Base-by-base conservation (phyloP, 1,284 basidiomycete species). In the Ustilago nuda region DNA sequence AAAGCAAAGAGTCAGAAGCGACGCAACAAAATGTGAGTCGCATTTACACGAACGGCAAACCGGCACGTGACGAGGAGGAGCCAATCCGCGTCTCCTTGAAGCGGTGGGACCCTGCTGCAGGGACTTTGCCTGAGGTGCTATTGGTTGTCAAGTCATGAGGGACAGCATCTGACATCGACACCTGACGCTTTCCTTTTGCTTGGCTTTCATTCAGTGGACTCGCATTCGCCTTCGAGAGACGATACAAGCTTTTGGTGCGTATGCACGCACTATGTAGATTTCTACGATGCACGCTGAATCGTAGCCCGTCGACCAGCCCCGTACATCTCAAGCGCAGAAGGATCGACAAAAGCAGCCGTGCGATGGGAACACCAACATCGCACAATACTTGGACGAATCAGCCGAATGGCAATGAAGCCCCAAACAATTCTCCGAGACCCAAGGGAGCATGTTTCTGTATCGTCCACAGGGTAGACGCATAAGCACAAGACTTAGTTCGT, bases 61-160 rank as follows among this genome's bases (percentile, higher is more conserved):
- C 35, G 15, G 27, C 57, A 35, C 35, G 11, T 41, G 58, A 60
- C 45, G 53, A 64, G 13, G 66, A 69, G 12, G 56, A 62, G 17
- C 56, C 60, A 37, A 71, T 63, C 8, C 71, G 39, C 1, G 68
- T 79, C 19, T 45, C 39, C n/a, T 66, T 81, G 12, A 66, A 60
- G 36, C 63, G 76, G 13, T 83, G 79, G 80, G 82, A 84, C 57
- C 78, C 72, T 32, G 62, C 71, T 1, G 75, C 75, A 32, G 81
- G 79, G 19, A 68, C 65, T 1, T 83, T 81, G 43, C 82, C 82
- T 3, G 77, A 79, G 48, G 74, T 73, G 17, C 65, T 84, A 62
- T 68, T 84, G 4, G 81, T 82, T 23, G 80, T 84, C 66, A 72
- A 65, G 43, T 71, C 74, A 23, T 76, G n/a, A 54, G 19, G 12